Conservation (phyloP, 2,329 filamentous ascomycete genomes). For the Sclerotinia borealis region DNA sequence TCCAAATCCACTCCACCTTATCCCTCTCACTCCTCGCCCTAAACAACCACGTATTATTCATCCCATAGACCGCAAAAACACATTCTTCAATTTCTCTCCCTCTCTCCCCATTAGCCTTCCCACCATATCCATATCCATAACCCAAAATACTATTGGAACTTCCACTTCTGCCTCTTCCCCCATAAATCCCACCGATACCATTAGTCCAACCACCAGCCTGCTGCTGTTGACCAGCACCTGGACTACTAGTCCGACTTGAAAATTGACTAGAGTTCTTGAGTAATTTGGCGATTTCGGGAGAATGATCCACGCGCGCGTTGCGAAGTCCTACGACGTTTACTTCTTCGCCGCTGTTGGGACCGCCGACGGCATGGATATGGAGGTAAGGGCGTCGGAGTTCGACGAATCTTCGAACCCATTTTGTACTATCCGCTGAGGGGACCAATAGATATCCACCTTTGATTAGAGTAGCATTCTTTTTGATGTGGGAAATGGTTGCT, state of each 20-base stretch:
- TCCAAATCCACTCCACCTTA: slow-evolving; percentile 95
- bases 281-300: slow-evolving; percentile 77
- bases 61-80: slow-evolving; percentile 91
- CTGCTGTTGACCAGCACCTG: neutral
- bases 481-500: slow-evolving; percentile 68
- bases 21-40: slow-evolving; percentile 82
- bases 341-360: slow-evolving; percentile 71
- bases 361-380: slow-evolving; percentile 69
- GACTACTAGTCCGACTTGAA: neutral
- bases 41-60: slow-evolving; percentile 93
- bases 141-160: neutral
- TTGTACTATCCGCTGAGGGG: slow-evolving; percentile 71
- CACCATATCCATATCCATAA: too few species aligned
- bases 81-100: slow-evolving; percentile 29
- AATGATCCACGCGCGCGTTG: slow-evolving; percentile 86
- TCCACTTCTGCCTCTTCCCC: neutral
- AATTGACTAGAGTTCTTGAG: slow-evolving; percentile 38
- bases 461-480: slow-evolving; percentile 74
- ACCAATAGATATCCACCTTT: slow-evolving; percentile 86
- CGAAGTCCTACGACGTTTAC: slow-evolving; percentile 81
- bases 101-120: slow-evolving; percentile 23
- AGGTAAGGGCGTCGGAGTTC: slow-evolving; percentile 88
- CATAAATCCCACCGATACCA: slow-evolving; percentile 17
- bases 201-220: slow-evolving; percentile 23
- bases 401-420: slow-evolving; percentile 89